Conservation (phyloP, 208 protist species). For the Acanthamoeba triangularis region DNA sequence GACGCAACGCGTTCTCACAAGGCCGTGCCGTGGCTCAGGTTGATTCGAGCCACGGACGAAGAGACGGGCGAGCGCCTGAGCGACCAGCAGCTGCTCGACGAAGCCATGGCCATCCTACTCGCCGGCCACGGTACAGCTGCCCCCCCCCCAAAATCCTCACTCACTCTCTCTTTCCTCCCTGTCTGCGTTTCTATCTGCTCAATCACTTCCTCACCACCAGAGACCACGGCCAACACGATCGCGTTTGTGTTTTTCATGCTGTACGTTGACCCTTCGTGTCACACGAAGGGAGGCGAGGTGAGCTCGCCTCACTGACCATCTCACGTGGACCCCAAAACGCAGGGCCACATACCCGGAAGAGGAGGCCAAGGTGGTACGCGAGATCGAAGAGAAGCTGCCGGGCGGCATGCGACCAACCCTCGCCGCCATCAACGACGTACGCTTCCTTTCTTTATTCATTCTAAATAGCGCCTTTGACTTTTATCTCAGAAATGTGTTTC, state of each 20-base stretch:
- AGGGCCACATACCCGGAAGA: conserved; percentile 33
- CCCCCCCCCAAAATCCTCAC: background rate
- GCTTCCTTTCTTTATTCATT: no score
- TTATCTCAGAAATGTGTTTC: no score
- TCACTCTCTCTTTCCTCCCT: background rate
- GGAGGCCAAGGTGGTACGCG: conserved; percentile 34
- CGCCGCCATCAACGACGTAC: conserved; percentile 6
- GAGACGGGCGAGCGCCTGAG: conserved; percentile 46
- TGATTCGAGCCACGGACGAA: conserved; percentile 27
- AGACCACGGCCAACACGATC: conserved; percentile 68
- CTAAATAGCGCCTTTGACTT: no score
- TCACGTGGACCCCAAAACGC: background rate
- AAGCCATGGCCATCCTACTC: conserved; percentile 67
- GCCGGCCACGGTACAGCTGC: conserved; percentile 31
- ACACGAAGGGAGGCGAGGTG: no score
- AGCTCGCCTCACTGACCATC: background rate
- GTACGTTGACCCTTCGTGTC: background rate
- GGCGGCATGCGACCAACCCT: background rate
- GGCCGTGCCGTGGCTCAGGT: background rate
- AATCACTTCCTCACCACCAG: background rate
- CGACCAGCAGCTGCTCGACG: conserved; percentile 70
- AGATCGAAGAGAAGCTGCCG: conserved; percentile 31
- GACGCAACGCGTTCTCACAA: no score
- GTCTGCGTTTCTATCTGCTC: background rate
- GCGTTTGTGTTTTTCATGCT: conserved; percentile 51